phyloP scores from a whole-genome alignment of 2,329 filamentous ascomycete genomes.

The Xylaria sp. region DNA sequence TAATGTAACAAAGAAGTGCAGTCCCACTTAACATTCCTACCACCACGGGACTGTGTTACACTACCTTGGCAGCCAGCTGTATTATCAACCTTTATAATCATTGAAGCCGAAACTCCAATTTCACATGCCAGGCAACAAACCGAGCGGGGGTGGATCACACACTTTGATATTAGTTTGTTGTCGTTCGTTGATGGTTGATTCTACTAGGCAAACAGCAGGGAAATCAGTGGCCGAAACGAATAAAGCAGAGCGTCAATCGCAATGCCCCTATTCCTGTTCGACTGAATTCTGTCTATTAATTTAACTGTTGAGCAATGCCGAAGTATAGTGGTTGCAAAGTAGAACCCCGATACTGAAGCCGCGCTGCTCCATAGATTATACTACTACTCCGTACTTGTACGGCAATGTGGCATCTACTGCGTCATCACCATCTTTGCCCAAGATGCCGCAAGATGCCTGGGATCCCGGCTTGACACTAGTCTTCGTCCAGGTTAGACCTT shows the following conservation, averaged over 20 bases:
- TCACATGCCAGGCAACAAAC: slow-evolving; percentile 23
- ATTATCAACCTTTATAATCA: background rate
- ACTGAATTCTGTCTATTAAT: background rate
- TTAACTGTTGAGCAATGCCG: background rate
- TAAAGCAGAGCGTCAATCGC: background rate
- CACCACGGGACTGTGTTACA: too few species aligned
- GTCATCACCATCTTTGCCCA: slow-evolving; percentile 25
- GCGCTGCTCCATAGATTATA: too few species aligned
- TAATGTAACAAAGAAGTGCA: too few species aligned
- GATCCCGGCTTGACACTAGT: slow-evolving; percentile 18
- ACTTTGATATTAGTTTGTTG: background rate
- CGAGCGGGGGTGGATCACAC: slow-evolving; percentile 3
- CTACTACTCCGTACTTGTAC: too few species aligned
- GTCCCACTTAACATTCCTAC: too few species aligned
- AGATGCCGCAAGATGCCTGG: slow-evolving; percentile 15
- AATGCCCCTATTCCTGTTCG: background rate
- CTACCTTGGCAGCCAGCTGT: too few species aligned
- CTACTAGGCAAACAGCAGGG: background rate
- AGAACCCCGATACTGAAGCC: background rate
- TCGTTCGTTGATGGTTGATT: background rate
- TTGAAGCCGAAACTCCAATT: slow-evolving; percentile 7
- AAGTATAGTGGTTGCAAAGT: background rate
- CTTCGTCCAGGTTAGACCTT: slow-evolving; percentile 3
- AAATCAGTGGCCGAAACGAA: background rate
- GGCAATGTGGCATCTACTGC: slow-evolving; percentile 15